phyloP scores from a whole-genome alignment of 1,284 basidiomycete species.

The Gomphus bonarii region DNA sequence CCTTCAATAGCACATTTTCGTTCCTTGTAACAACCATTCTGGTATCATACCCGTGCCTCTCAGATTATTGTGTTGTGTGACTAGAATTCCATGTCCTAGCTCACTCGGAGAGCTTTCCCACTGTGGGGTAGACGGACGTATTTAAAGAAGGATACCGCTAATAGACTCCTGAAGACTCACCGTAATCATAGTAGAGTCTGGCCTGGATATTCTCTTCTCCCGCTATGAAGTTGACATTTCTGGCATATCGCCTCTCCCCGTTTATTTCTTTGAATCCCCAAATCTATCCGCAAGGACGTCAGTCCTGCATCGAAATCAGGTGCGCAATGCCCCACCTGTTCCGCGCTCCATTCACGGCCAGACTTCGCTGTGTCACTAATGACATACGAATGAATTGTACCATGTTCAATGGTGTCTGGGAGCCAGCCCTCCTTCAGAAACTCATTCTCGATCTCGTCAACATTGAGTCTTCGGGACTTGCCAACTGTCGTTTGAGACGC shows the following conservation, averaged over 20 bases:
- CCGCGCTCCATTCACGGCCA: conserved; percentile 33
- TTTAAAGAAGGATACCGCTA: background rate
- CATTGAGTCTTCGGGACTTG: conserved; percentile 31
- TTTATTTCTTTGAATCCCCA: conserved; percentile 62
- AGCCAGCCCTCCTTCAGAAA: conserved; percentile 47
- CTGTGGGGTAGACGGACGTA: background rate
- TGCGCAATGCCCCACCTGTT: conserved; percentile 32
- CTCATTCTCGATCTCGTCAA: conserved; percentile 37
- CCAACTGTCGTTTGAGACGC: conserved; percentile 1
- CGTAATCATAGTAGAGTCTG: conserved; percentile 58
- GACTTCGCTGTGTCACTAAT: conserved; percentile 41
- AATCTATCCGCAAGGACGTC: conserved; percentile 28
- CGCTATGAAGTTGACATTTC: conserved; percentile 58
- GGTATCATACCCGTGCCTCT: no score
- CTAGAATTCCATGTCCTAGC: background rate
- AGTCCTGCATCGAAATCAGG: background rate
- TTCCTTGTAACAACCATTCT: no score
- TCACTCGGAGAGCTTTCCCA: background rate
- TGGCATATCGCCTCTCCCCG: conserved; percentile 47
- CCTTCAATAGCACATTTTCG: no score
- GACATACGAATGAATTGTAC: conserved; percentile 38
- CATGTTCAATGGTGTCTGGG: conserved; percentile 39
- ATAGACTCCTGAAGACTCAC: conserved; percentile 19
- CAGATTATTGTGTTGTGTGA: background rate
- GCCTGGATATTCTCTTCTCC: conserved; percentile 43